Conservation (phyloP, 192 early-diverging fungal species). For the Gaertneriomyces sp. region DNA sequence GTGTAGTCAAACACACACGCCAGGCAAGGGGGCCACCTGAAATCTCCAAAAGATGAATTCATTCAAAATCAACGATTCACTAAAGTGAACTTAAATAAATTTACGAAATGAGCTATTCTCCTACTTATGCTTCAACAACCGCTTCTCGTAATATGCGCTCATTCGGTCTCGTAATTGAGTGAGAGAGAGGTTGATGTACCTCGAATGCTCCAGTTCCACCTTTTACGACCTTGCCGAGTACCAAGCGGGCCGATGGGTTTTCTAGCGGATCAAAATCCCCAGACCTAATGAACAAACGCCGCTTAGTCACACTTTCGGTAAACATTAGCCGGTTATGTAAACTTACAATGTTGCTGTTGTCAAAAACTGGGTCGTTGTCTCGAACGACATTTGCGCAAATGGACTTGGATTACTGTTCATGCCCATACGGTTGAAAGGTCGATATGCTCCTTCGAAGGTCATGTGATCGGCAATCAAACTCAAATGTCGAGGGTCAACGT, state of each 20-base stretch:
- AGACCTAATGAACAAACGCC: constrained; percentile 13
- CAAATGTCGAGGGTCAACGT: constrained; percentile 91
- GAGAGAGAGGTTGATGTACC: constrained; percentile 51
- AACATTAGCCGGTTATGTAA: not conserved
- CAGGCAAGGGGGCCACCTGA: no score
- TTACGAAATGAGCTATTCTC: not conserved
- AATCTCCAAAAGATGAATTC: no score
- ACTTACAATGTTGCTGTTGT: constrained; percentile 75
- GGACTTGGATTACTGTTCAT: constrained; percentile 89
- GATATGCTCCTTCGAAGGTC: constrained; percentile 99
- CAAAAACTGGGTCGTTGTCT: constrained; percentile 93
- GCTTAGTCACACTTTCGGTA: not conserved
- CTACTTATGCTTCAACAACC: constrained; percentile 26
- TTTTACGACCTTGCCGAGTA: constrained; percentile 86
- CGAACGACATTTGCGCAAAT: constrained; percentile 97
- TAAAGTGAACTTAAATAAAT: not conserved
- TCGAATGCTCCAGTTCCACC: constrained; percentile 96
- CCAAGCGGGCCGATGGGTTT: constrained; percentile 89
- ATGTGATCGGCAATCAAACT: constrained; percentile 97
- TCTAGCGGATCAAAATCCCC: constrained; percentile 88
- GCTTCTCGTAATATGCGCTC: constrained; percentile 13
- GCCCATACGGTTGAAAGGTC: constrained; percentile 95
- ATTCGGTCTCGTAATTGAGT: not conserved
- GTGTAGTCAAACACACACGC: no score
- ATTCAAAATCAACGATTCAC: no score